phyloP scores from a whole-genome alignment of 352 stramenopile species.

The Globisporangium cystogenes region DNA sequence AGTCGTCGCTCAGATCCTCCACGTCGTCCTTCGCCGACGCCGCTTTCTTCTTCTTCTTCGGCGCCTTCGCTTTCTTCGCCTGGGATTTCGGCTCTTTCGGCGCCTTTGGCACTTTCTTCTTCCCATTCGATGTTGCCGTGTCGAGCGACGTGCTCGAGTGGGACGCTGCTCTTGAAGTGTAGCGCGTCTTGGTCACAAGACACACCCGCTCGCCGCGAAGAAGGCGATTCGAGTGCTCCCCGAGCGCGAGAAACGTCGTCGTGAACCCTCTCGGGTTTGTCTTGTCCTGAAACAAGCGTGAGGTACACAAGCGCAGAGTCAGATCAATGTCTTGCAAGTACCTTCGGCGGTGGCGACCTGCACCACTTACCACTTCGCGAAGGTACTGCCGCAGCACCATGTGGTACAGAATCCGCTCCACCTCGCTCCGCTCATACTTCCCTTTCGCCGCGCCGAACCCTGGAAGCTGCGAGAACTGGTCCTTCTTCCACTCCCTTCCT shows the following conservation, averaged over 20 bases:
- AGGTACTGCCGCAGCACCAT: slow-evolving; percentile 86
- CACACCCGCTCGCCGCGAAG: slow-evolving; percentile 57
- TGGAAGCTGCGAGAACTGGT: slow-evolving; percentile 45
- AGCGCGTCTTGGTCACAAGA: slow-evolving; percentile 79
- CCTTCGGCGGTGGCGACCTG: no score
- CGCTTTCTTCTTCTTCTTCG: slow-evolving; percentile 33
- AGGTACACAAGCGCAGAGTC: not conserved
- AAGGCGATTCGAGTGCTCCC: slow-evolving; percentile 45
- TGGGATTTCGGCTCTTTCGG: not conserved
- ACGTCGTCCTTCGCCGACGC: slow-evolving; percentile 29
- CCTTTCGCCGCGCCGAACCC: slow-evolving; percentile 70
- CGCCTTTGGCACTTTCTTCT: slow-evolving; percentile 31
- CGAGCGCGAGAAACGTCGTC: slow-evolving; percentile 69
- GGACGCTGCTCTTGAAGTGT: slow-evolving; percentile 23
- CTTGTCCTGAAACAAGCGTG: slow-evolving; percentile 40
- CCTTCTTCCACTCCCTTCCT: slow-evolving; percentile 64
- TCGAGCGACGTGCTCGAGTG: slow-evolving; percentile 18
- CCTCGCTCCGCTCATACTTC: slow-evolving; percentile 69
- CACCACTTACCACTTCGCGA: slow-evolving; percentile 49
- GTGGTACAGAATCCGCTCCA: slow-evolving; percentile 83
- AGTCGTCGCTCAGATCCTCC: slow-evolving; percentile 63
- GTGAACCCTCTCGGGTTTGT: slow-evolving; percentile 80
- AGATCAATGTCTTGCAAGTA: no score
- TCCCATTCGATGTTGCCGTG: slow-evolving; percentile 18
- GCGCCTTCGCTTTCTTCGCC: slow-evolving; percentile 17